Evolutionary conservation across 257 asterid genomes (phyloP), one percentile per base, ranked within the genome.

Genomic region (Linderniella brevidens): DNA sequence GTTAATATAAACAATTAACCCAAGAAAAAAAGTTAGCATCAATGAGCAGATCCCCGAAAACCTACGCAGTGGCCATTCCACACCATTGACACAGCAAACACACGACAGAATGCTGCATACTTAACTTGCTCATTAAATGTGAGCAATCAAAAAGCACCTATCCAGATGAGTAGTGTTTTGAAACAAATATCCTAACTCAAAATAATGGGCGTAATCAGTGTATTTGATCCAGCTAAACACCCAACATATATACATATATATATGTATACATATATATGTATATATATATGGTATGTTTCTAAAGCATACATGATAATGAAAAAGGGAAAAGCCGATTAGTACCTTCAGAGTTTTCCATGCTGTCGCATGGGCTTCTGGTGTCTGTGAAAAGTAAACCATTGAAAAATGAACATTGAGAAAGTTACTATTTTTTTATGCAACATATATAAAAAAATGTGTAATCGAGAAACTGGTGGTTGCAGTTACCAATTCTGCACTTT

Each of bases 321-420:
- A 36, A 44, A 54, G 35, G 44, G 25, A 35, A 52, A 51, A 37
- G 18, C 35, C 13, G 38, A 43, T 35, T 19, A 49, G 47, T 68
- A 90, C 96, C 86, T 40, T 73, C 29, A 85, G 78, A 51, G 85
- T 78, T 59, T 61, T 75, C 98, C 96, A 90, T 17, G 98, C 96
- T 8, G 62, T 63, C 20, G 64, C 88, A 69, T 85, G 81, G 49
- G 83, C 79, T 57, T 78, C 96, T 19, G 96, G 96, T 48, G 88
- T 32, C 98, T 90, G 79, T n/a, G 44, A 49, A 55, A 39, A 43
- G 49, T 58, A 67, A 9, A 44, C 13, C 15, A 9, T 39, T 10
- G 13, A 9, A 11, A 39, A 2, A 39, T 39, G 9, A 25, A 25
- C 6, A 25, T 25, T 25, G 32, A 25, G 32, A 25, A 25, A 25